Conservation (phyloP, 768 basidiomycete genomes). For the Mycena maculata region DNA sequence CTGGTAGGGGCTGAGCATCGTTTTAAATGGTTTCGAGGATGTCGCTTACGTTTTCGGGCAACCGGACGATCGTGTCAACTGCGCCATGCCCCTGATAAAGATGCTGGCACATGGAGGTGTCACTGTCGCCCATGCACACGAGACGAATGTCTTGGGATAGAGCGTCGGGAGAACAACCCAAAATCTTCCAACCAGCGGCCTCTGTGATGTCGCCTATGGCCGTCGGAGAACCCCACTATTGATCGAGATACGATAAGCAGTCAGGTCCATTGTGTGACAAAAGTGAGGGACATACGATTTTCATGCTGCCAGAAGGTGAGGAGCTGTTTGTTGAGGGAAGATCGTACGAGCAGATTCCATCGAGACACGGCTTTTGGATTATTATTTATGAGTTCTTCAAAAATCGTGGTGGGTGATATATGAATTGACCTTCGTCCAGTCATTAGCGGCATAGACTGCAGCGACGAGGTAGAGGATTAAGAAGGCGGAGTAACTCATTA, state of each 20-base stretch:
- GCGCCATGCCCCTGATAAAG: constrained; percentile 36
- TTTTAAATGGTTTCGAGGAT: neutral
- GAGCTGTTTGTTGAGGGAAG: constrained; percentile 27
- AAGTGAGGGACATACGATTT: constrained; percentile 16
- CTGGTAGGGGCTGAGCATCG: neutral
- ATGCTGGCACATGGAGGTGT: constrained; percentile 23
- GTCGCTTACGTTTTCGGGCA: constrained; percentile 46
- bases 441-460: constrained; percentile 13
- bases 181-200: constrained; percentile 31
- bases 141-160: constrained; percentile 35
- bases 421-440: constrained; percentile 20
- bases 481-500: neutral
- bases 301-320: constrained; percentile 24
- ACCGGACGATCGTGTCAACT: constrained; percentile 46
- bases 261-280: too few relatives aligned
- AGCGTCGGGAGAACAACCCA: constrained; percentile 22
- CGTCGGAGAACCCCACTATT: constrained; percentile 17
- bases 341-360: constrained; percentile 27
- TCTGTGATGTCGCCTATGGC: constrained; percentile 30
- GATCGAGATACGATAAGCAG: neutral
- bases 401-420: neutral
- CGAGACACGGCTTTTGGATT: constrained; percentile 15
- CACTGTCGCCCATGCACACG: constrained; percentile 24
- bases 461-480: constrained; percentile 16
- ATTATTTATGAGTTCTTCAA: neutral